These are phyloP conservation scores for Sphagnum magellanicum DNA, from an alignment of 228 moss, liverwort and hornwort species.

Conservation along the genomic window DNA sequence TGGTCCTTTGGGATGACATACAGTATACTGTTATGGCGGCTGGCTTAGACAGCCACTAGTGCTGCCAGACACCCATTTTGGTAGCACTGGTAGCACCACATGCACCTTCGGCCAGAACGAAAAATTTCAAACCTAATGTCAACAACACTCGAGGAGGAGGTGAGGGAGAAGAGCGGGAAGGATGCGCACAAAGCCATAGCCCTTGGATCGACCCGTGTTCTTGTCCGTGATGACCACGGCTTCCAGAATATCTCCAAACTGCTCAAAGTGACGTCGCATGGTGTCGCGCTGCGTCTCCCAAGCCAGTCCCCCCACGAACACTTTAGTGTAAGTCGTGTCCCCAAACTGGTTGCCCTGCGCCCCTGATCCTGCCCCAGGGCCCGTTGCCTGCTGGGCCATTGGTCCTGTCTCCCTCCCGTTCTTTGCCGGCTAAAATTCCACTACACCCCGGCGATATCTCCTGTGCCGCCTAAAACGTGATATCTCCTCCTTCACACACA, in stretches of 20 bases:
- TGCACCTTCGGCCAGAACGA: constrained; percentile 9
- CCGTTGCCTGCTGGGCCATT: constrained; percentile 64
- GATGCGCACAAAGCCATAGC: constrained; percentile 99
- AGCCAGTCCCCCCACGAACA: constrained; percentile 97
- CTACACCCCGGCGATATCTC: background rate
- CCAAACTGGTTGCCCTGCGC: constrained; percentile 62
- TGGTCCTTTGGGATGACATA: too few species aligned
- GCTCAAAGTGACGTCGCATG: constrained; percentile 99
- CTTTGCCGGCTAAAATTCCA: background rate
- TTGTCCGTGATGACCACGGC: constrained; percentile 99
- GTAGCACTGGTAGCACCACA: constrained; percentile 4
- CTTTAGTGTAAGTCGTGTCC: constrained; percentile 97
- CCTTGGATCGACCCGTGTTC: constrained; percentile 99
- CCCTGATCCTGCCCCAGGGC: constrained; percentile 61
- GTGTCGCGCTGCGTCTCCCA: constrained; percentile 99
- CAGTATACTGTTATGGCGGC: too few species aligned
- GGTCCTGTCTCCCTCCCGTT: constrained; percentile 10
- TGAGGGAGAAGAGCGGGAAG: constrained; percentile 7
- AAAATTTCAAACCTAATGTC: background rate
- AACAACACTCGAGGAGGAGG: constrained; percentile 12
- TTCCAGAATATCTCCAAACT: constrained; percentile 99
- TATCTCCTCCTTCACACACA: background rate
- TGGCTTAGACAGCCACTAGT: too few species aligned
- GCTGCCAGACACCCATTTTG: too few species aligned
- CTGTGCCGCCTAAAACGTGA: background rate